These are phyloP conservation scores for Solidago caesia DNA, from an alignment of 129 eudicot species.

Conservation along the genomic window DNA sequence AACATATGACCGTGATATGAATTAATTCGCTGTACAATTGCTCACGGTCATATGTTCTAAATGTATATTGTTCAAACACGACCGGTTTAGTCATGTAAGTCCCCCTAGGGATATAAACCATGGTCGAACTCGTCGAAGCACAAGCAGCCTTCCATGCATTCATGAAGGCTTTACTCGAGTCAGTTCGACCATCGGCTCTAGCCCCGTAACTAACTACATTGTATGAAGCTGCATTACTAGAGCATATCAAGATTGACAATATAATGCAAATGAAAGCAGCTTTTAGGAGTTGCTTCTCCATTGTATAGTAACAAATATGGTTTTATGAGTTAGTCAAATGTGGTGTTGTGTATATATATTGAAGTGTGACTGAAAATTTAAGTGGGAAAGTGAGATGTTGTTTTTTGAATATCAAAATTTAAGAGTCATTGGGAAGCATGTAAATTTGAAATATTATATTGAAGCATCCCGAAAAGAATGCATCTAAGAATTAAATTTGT, in stretches of 20 bases:
- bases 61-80: constrained; percentile 44
- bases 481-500: constrained; percentile 35
- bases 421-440: constrained; percentile 28
- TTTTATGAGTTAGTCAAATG: constrained; percentile 3
- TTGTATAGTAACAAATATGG: not conserved
- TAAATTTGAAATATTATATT: constrained; percentile 14
- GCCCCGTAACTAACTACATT: constrained; percentile 68
- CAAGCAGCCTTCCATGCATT: constrained; percentile 60
- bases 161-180: constrained; percentile 46
- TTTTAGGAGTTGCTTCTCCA: constrained; percentile 24
- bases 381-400: not conserved
- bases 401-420: constrained; percentile 6
- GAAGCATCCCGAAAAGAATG: constrained; percentile 41
- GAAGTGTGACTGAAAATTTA: not conserved
- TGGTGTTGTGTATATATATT: not conserved
- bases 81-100: constrained; percentile 41
- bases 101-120: constrained; percentile 61
- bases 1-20: too few relatives aligned
- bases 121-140: constrained; percentile 23
- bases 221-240: constrained; percentile 43
- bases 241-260: constrained; percentile 14
- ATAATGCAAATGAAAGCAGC: constrained; percentile 26
- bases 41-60: constrained; percentile 46
- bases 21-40: too few relatives aligned
- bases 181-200: constrained; percentile 47